These are phyloP conservation scores for Globisporangium canariense DNA, from an alignment of 352 stramenopile species.

Conservation along the genomic window DNA sequence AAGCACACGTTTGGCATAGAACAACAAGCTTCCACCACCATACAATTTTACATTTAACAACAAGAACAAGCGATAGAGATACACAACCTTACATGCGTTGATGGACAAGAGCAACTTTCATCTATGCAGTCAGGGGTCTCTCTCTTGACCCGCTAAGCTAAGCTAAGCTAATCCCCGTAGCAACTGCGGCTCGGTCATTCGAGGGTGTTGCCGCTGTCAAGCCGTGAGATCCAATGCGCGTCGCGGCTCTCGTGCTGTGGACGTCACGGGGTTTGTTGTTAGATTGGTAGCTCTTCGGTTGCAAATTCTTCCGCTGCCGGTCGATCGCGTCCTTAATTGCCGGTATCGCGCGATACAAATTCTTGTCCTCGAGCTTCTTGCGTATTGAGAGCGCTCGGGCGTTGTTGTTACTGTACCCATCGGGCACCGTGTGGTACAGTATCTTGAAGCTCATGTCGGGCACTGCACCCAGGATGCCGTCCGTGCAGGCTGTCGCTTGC, in stretches of 20 bases:
- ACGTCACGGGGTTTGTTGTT: neutral
- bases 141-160: neutral
- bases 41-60: neutral
- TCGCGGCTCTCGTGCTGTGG: constrained; percentile 1
- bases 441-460: constrained; percentile 23
- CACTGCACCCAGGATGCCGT: constrained; percentile 24
- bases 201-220: neutral
- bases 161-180: neutral
- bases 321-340: constrained; percentile 23
- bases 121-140: neutral
- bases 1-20: neutral
- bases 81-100: neutral
- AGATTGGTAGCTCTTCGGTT: constrained; percentile 1
- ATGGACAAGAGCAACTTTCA: neutral
- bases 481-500: constrained; percentile 28
- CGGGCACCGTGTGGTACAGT: constrained; percentile 27
- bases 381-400: constrained; percentile 15
- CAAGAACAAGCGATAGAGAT: constrained; percentile 4
- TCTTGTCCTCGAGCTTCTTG: constrained; percentile 9
- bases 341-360: constrained; percentile 1
- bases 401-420: constrained; percentile 14
- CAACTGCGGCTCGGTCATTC: neutral
- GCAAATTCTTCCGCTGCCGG: constrained; percentile 22
- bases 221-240: neutral
- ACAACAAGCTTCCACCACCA: too few relatives aligned